Percentiles rank a stretch among this genome's conserved stretches.
phyloP scores from a whole-genome alignment of 441 rosid genomes.

The Francoa sonchifolia region DNA sequence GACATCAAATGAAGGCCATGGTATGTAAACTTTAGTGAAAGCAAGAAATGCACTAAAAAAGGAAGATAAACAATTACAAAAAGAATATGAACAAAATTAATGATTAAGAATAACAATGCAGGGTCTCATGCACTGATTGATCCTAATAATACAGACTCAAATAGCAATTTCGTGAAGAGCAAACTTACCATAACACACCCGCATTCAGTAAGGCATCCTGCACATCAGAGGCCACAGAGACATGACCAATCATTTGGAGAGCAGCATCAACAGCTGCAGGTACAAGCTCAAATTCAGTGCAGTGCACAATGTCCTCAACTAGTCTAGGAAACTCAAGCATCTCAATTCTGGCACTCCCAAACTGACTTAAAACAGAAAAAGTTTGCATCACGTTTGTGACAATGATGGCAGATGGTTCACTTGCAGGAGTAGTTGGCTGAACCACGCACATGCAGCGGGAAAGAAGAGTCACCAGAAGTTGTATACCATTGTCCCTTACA shows the following conservation, averaged over 20 bases:
- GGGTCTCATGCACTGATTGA: no score
- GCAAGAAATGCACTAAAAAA: no score
- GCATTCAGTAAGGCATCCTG: constrained; percentile 80
- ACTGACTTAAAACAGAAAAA: constrained; percentile 78
- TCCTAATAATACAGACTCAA: background rate
- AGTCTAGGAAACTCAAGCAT: constrained; percentile 66
- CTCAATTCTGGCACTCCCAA: constrained; percentile 81
- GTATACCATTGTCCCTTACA: constrained; percentile 94
- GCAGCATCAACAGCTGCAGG: constrained; percentile 96
- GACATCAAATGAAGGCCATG: no score
- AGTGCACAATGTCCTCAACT: constrained; percentile 90
- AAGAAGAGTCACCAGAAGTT: constrained; percentile 81
- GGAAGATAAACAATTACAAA: no score
- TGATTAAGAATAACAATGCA: no score
- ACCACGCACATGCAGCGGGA: constrained; percentile 94
- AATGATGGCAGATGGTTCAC: constrained; percentile 85
- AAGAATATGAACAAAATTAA: no score
- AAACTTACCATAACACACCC: constrained; percentile 84
- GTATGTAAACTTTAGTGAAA: no score
- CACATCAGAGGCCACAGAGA: constrained; percentile 76
- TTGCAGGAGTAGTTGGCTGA: constrained; percentile 90
- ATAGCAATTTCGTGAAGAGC: constrained; percentile 1
- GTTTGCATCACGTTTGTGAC: constrained; percentile 92
- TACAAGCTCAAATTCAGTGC: constrained; percentile 90
- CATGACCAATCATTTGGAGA: constrained; percentile 69